phyloP scores from a whole-genome alignment of 257 asterid species.

The Solanum bukasovii region DNA sequence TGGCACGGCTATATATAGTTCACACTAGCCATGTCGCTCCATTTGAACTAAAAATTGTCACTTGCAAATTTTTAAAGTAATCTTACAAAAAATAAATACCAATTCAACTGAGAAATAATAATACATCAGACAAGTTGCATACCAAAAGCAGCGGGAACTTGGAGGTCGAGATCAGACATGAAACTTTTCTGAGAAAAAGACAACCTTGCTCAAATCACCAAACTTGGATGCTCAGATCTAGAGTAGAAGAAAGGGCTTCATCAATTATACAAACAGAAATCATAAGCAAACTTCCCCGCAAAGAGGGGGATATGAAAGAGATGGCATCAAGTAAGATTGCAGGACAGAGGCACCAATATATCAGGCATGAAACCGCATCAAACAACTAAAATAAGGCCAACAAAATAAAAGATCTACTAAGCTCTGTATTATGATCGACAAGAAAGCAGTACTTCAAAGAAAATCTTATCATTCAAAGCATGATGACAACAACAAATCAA shows the following conservation, averaged over 20 bases:
- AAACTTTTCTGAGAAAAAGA: constrained; percentile 29
- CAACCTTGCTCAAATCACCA: constrained; percentile 6
- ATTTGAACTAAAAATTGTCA: not conserved
- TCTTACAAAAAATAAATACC: not conserved
- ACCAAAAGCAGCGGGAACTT: constrained; percentile 47
- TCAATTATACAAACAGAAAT: not conserved
- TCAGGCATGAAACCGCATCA: not conserved
- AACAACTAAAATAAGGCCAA: not conserved
- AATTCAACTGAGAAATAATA: not conserved
- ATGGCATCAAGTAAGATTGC: not conserved
- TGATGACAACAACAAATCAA: not conserved
- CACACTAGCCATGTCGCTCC: not conserved
- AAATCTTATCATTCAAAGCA: not conserved
- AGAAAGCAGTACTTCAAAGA: not conserved
- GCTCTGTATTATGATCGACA: not conserved
- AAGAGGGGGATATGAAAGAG: not conserved
- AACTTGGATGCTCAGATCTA: constrained; percentile 28
- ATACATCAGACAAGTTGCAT: not conserved
- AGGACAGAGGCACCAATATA: not conserved
- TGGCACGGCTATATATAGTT: not conserved
- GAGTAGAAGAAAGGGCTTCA: not conserved
- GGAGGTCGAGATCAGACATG: constrained; percentile 62
- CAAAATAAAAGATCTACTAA: not conserved
- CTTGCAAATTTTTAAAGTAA: not conserved
- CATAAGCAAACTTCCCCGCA: not conserved